Evolutionary conservation across 108 stramenopile species (phyloP).

Genomic region (Nitzschia inconspicua): DNA sequence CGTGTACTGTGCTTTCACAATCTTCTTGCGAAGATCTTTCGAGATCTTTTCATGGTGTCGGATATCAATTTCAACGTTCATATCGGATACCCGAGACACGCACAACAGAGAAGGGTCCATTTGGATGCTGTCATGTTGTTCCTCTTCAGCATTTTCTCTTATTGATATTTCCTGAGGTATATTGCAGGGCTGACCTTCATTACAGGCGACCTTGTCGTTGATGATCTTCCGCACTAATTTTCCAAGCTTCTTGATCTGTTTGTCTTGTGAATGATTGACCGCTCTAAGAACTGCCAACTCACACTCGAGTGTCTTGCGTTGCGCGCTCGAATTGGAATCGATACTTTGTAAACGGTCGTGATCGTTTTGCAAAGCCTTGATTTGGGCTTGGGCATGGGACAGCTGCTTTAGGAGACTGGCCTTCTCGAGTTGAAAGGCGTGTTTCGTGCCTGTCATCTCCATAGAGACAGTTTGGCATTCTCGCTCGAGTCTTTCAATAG

Average conservation of each 20-base stretch:
- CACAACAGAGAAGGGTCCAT: no score
- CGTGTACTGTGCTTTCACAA: background rate
- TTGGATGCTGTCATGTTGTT: no score
- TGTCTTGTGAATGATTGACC: background rate
- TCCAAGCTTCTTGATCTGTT: background rate
- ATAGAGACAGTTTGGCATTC: no score
- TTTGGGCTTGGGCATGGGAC: background rate
- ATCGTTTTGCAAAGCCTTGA: background rate
- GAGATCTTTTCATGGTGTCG: background rate
- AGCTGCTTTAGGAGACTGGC: background rate
- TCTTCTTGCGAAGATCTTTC: background rate
- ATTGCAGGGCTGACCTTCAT: no score
- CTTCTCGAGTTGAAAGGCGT: no score
- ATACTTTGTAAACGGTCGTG: background rate
- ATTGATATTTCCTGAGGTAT: background rate
- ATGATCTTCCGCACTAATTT: constrained; percentile 4
- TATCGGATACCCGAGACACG: constrained; percentile 3
- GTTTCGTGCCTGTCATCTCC: no score
- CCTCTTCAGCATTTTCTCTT: background rate
- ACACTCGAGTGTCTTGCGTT: background rate
- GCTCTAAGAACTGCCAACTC: background rate
- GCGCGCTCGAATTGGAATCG: background rate
- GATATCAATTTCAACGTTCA: constrained; percentile 4
- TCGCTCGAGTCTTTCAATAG: no score
- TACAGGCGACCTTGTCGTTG: no score